Evolutionary conservation across 768 basidiomycete species (phyloP).

Genomic region (Mycena capillaripes): DNA sequence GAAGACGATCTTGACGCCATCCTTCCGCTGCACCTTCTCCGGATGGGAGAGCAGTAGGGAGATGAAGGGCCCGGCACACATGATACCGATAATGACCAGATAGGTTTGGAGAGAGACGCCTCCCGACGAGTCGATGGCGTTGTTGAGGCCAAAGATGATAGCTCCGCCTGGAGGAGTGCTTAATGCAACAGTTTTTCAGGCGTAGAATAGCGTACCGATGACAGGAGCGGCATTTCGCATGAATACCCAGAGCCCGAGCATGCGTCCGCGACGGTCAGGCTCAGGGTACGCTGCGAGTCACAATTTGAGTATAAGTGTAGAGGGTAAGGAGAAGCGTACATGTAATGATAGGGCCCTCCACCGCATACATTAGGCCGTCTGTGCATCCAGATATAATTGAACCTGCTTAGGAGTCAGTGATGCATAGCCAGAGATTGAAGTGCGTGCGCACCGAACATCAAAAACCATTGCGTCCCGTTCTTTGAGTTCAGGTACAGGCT

Average conservation of each 20-base stretch:
- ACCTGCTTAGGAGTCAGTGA: neutral
- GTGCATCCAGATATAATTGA: conserved; percentile 49
- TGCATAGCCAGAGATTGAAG: no score
- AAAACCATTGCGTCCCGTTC: conserved; percentile 52
- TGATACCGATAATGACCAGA: conserved; percentile 51
- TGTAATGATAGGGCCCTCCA: conserved; percentile 51
- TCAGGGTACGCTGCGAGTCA: conserved; percentile 47
- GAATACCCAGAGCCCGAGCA: conserved; percentile 52
- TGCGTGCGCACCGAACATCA: conserved; percentile 44
- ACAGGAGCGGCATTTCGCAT: conserved; percentile 50
- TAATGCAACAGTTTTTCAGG: neutral
- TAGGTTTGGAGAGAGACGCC: conserved; percentile 51
- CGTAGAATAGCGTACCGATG: conserved; percentile 35
- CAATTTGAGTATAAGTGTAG: neutral
- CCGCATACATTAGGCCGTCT: conserved; percentile 49
- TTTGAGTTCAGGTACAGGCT: conserved; percentile 51
- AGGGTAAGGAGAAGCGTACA: conserved; percentile 26
- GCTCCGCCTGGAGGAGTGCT: conserved; percentile 40
- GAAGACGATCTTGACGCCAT: conserved; percentile 48
- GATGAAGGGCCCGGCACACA: conserved; percentile 52
- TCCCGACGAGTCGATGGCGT: conserved; percentile 43
- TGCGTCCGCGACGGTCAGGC: conserved; percentile 48
- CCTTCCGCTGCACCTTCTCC: conserved; percentile 47
- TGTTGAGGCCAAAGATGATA: conserved; percentile 50
- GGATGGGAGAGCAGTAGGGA: conserved; percentile 45